Percentiles rank a stretch among this genome's conserved stretches.
Evolutionary conservation across 768 basidiomycete species (phyloP).

Genomic region (Myochromella boudieri): DNA sequence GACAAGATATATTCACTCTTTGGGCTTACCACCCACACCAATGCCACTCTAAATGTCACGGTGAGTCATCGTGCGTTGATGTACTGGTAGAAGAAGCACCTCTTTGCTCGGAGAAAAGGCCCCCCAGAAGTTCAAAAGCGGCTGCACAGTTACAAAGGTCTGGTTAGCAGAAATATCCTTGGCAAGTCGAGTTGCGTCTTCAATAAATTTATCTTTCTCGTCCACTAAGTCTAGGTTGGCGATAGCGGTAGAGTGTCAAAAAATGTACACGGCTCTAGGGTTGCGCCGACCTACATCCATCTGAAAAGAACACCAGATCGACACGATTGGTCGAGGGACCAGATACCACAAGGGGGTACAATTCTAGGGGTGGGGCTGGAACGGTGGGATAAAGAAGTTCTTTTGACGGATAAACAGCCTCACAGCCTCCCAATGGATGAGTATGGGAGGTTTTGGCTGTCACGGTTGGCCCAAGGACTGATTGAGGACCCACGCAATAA

Average conservation of each 20-base stretch:
- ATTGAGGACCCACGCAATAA: not conserved
- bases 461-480: no score
- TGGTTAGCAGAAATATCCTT: conserved; percentile 70
- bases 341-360: conserved; percentile 57
- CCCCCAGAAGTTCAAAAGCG: conserved; percentile 80
- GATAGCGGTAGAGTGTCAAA: not conserved
- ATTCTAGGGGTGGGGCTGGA: conserved; percentile 45
- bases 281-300: conserved; percentile 61
- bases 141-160: conserved; percentile 74
- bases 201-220: conserved; percentile 64
- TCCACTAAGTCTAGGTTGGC: conserved; percentile 46
- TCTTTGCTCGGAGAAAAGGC: conserved; percentile 75
- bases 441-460: no score
- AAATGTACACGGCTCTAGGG: not conserved
- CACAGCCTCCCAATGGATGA: conserved; percentile 5
- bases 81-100: conserved; percentile 33
- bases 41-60: conserved; percentile 57
- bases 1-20: conserved; percentile 47
- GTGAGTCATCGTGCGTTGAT: not conserved
- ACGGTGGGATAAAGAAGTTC: conserved; percentile 1
- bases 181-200: conserved; percentile 66
- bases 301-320: conserved; percentile 75
- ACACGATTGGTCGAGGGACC: conserved; percentile 67
- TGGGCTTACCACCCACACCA: conserved; percentile 65
- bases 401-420: not conserved